These are phyloP conservation scores for Ceratobasidium sp. DNA, from an alignment of 1,284 basidiomycete species.

Conservation along the genomic window DNA sequence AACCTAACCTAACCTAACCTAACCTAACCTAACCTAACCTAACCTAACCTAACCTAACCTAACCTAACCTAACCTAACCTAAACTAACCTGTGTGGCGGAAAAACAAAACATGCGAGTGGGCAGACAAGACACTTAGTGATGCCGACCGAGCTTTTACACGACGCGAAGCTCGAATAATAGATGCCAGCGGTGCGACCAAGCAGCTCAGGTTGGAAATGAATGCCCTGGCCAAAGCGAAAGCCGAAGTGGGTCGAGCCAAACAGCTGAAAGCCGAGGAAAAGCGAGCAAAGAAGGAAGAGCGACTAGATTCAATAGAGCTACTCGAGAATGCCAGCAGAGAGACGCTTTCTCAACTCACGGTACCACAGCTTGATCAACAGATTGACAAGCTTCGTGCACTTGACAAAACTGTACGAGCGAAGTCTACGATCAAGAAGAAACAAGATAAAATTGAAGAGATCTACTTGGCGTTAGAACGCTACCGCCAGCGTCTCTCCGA, in stretches of 20 bases:
- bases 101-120: slow-evolving; percentile 16
- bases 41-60: no score
- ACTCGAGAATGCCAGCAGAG: background rate
- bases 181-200: background rate
- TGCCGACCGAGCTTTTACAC: background rate
- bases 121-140: background rate
- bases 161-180: slow-evolving; percentile 5
- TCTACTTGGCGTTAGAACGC: no score
- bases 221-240: background rate
- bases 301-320: background rate
- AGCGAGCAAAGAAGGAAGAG: background rate
- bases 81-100: no score
- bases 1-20: no score
- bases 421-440: background rate
- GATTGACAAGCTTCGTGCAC: slow-evolving; percentile 25
- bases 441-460: no score
- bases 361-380: background rate
- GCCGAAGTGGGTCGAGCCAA: background rate
- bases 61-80: no score
- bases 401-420: background rate
- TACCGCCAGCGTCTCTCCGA: no score
- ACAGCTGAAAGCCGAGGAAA: background rate
- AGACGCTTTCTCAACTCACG: background rate
- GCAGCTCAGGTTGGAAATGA: background rate
- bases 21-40: no score